These are phyloP conservation scores for Priceomyces melissophilus DNA, from an alignment of 805 yeast species.

Conservation along the genomic window DNA sequence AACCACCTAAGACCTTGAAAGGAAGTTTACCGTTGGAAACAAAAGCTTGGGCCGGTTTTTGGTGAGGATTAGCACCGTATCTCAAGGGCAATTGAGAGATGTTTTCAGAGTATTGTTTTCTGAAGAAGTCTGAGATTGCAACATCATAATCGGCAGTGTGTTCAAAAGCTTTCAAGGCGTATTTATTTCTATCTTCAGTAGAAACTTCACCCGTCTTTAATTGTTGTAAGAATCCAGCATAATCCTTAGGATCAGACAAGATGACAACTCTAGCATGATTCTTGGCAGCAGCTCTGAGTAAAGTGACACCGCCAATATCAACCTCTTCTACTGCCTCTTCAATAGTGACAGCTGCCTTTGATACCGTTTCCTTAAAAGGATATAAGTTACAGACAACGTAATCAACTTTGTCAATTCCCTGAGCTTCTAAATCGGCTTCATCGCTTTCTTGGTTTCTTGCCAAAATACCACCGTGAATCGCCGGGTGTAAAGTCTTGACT, in stretches of 20 bases:
- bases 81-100: constrained; percentile 87
- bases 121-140: constrained; percentile 93
- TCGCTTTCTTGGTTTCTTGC: constrained; percentile 92
- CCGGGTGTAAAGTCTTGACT: constrained; percentile 97
- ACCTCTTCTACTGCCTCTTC: constrained; percentile 98
- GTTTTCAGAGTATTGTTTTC: constrained; percentile 93
- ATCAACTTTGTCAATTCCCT: constrained; percentile 94
- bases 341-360: constrained; percentile 91
- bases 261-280: constrained; percentile 96
- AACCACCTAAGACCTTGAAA: constrained; percentile 87
- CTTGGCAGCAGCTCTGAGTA: constrained; percentile 97
- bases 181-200: constrained; percentile 67
- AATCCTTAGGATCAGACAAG: constrained; percentile 91
- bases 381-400: constrained; percentile 96
- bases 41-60: constrained; percentile 97
- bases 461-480: constrained; percentile 96
- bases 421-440: constrained; percentile 81
- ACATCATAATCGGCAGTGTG: constrained; percentile 98
- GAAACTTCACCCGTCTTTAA: constrained; percentile 71
- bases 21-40: constrained; percentile 86
- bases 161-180: constrained; percentile 96
- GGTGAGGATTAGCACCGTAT: constrained; percentile 99
- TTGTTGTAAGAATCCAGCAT: constrained; percentile 82
- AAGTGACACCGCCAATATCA: constrained; percentile 95
- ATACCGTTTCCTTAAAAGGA: constrained; percentile 96